phyloP scores from a whole-genome alignment of 1,284 basidiomycete genomes.

The Anthracocystis setariae region DNA sequence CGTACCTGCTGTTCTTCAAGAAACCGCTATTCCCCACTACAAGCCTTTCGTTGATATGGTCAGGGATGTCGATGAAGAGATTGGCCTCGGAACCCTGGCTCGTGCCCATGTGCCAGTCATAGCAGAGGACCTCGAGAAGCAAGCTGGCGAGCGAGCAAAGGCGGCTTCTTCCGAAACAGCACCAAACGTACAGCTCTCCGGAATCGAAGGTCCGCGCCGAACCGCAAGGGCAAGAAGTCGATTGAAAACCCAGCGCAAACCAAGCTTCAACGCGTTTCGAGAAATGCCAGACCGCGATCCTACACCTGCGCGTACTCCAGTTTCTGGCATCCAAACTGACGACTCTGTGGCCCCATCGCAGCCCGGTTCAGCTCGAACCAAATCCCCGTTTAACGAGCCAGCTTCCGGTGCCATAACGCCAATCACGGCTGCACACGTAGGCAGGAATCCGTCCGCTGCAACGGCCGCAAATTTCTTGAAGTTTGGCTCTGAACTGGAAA shows the following conservation, averaged over 20 bases:
- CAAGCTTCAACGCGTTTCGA: conserved; percentile 11
- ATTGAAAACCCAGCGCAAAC: neutral
- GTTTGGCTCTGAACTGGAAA: neutral
- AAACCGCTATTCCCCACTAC: conserved; percentile 13
- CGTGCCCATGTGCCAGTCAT: conserved; percentile 5
- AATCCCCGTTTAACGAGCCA: neutral
- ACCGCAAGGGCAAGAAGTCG: neutral
- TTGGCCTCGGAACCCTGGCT: conserved; percentile 6
- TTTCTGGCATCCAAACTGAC: conserved; percentile 3
- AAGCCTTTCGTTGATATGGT: conserved; percentile 7
- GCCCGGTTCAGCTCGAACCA: neutral
- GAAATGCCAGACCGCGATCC: too few relatives aligned
- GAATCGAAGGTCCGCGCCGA: neutral
- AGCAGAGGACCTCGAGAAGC: conserved; percentile 1
- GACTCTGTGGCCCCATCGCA: neutral
- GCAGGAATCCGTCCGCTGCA: too few relatives aligned
- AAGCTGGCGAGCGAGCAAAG: neutral
- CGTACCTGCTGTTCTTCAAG: conserved; percentile 25
- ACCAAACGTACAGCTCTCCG: neutral
- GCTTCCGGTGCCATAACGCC: too few relatives aligned
- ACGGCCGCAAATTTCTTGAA: too few relatives aligned
- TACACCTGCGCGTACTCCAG: neutral
- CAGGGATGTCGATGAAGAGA: conserved; percentile 10
- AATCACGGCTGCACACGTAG: too few relatives aligned
- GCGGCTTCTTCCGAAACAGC: neutral